phyloP scores from a whole-genome alignment of 2,329 filamentous ascomycete species.

The Colletotrichum sp. region DNA sequence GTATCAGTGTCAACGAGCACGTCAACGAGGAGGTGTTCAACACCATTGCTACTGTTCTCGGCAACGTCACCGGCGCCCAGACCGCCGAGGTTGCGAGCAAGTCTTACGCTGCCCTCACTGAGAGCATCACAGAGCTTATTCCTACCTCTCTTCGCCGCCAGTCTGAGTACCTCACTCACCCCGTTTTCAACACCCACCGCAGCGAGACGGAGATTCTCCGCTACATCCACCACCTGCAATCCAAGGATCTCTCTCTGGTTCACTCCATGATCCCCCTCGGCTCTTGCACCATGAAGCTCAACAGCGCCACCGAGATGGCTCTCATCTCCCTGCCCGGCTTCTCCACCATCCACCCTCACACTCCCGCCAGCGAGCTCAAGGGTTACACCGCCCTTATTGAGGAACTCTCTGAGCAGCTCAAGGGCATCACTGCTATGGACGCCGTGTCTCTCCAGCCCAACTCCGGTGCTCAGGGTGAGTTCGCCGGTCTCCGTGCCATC shows the following conservation, averaged over 20 bases:
- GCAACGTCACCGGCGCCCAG: slow-evolving; percentile 29
- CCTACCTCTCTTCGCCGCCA: slow-evolving; percentile 70
- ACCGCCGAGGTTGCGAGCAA: slow-evolving; percentile 47
- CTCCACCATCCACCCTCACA: slow-evolving; percentile 82
- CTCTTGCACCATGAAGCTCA: slow-evolving; percentile 98
- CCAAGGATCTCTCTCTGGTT: slow-evolving; percentile 90
- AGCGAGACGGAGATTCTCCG: slow-evolving; percentile 93
- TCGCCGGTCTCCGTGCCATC: slow-evolving; percentile 87
- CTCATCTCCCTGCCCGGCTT: slow-evolving; percentile 80
- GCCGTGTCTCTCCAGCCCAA: slow-evolving; percentile 92
- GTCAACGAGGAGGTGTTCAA: slow-evolving; percentile 58
- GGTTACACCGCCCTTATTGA: slow-evolving; percentile 76
- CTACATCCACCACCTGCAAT: slow-evolving; percentile 92
- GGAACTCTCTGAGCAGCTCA: slow-evolving; percentile 77
- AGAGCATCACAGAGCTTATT: slow-evolving; percentile 45
- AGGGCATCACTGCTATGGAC: slow-evolving; percentile 87
- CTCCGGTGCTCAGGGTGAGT: slow-evolving; percentile 95
- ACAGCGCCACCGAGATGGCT: slow-evolving; percentile 91
- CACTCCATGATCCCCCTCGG: slow-evolving; percentile 98
- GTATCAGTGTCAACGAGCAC: slow-evolving; percentile 78
- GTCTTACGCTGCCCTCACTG: slow-evolving; percentile 31
- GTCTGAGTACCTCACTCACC: slow-evolving; percentile 81
- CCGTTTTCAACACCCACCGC: slow-evolving; percentile 93
- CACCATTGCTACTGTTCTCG: slow-evolving; percentile 40
- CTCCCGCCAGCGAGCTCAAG: slow-evolving; percentile 64